phyloP scores from a whole-genome alignment of 1,284 basidiomycete genomes.

The Malassezia obtusa region DNA sequence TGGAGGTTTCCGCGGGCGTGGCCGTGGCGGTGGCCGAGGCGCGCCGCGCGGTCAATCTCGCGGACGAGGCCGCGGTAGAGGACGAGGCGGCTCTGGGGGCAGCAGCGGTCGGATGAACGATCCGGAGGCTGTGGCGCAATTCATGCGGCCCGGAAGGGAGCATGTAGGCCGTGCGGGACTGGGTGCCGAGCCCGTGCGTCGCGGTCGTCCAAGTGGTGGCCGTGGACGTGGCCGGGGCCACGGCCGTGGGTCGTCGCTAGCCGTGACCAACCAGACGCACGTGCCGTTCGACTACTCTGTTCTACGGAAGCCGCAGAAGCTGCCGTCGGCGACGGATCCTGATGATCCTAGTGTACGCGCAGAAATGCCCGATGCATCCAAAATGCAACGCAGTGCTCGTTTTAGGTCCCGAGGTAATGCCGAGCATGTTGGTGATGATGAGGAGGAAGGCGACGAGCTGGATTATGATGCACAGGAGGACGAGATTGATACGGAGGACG shows the following conservation, averaged over 20 bases:
- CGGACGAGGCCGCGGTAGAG: too few relatives aligned
- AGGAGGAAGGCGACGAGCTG: background rate
- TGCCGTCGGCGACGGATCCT: background rate
- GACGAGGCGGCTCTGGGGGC: too few relatives aligned
- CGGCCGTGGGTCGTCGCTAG: conserved; percentile 1
- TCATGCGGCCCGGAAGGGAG: too few relatives aligned
- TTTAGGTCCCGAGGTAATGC: background rate
- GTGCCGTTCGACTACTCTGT: conserved; percentile 12
- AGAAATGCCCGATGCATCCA: background rate
- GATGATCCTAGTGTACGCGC: background rate
- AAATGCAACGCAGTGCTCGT: too few relatives aligned
- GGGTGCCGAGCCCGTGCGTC: too few relatives aligned
- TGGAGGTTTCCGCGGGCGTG: background rate
- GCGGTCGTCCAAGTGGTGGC: too few relatives aligned
- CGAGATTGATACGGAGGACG: conserved; percentile 12
- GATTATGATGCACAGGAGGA: conserved; percentile 22
- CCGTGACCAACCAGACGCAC: conserved; percentile 9
- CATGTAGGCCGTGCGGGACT: too few relatives aligned
- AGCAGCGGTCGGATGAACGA: too few relatives aligned
- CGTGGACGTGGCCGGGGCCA: conserved; percentile 6
- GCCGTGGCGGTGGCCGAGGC: too few relatives aligned
- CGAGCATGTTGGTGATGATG: background rate
- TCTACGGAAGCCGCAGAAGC: background rate
- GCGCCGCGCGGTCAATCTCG: too few relatives aligned
- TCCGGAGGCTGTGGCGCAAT: too few relatives aligned